These are phyloP conservation scores for Huntiella savannae DNA, from an alignment of 2,329 filamentous ascomycete species.

Conservation along the genomic window DNA sequence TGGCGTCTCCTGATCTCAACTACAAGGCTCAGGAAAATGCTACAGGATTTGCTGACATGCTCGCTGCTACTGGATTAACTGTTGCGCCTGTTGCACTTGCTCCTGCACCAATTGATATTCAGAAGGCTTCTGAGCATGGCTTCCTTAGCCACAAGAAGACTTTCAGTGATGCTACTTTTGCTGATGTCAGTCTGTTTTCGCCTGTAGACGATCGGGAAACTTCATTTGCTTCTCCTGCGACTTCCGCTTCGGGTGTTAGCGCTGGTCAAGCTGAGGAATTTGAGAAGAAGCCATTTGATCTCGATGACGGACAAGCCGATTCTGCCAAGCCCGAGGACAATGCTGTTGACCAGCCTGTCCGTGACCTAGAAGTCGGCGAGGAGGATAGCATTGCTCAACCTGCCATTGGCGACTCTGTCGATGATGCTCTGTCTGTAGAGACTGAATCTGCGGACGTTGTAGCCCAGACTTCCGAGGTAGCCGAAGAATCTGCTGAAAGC, in stretches of 20 bases:
- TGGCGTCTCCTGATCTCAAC: not conserved
- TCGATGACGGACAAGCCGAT: not conserved
- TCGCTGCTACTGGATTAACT: constrained; percentile 1
- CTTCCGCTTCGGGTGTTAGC: constrained; percentile 5
- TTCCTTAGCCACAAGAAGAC: constrained; percentile 10
- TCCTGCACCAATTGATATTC: constrained; percentile 3
- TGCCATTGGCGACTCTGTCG: no score
- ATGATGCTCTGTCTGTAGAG: not conserved
- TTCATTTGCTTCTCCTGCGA: constrained; percentile 11
- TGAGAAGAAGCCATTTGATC: constrained; percentile 7
- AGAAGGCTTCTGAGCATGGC: not conserved
- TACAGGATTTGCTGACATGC: not conserved
- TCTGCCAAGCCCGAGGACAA: not conserved
- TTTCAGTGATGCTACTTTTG: constrained; percentile 6
- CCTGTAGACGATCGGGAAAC: constrained; percentile 5
- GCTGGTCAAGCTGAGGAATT: not conserved
- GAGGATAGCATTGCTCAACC: not conserved
- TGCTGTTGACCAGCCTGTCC: no score
- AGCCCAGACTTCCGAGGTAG: not conserved
- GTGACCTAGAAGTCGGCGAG: no score
- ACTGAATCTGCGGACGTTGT: not conserved
- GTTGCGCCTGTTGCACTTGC: not conserved
- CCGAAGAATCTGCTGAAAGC: not conserved
- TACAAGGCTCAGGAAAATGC: not conserved
- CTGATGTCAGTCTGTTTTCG: constrained; percentile 6